Conservation (phyloP, 345 rosid species). For the Gossypium arboreum region DNA sequence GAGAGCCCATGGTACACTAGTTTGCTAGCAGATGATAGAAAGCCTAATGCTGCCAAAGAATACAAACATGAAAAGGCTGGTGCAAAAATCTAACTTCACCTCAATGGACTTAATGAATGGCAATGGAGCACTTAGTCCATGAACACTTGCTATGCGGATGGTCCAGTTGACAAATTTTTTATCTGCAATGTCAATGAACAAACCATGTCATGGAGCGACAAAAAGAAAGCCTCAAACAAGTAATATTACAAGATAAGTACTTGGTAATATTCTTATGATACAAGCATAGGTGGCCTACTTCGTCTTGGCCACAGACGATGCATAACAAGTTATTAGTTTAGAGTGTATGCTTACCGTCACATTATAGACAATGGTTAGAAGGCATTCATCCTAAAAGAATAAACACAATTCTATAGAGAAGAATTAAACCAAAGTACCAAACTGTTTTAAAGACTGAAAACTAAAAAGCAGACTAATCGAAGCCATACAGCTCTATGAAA, state of each 20-base stretch:
- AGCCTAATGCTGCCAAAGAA: slow-evolving; percentile 16
- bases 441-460: neutral
- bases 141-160: slow-evolving; percentile 67
- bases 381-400: no score
- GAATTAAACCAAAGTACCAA: neutral
- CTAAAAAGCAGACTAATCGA: neutral
- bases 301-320: neutral
- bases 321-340: neutral
- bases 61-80: neutral
- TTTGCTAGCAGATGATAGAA: neutral
- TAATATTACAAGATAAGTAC: neutral
- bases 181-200: slow-evolving; percentile 42
- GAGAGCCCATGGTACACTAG: neutral
- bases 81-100: slow-evolving; percentile 37
- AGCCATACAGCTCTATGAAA: neutral
- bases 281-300: neutral
- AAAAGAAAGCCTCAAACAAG: neutral
- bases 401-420: neutral
- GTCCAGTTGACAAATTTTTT: slow-evolving; percentile 77
- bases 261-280: neutral
- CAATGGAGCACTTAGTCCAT: slow-evolving; percentile 62
- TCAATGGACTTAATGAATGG: slow-evolving; percentile 76
- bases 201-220: slow-evolving; percentile 22
- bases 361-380: neutral
- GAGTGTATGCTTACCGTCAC: neutral